A percentile compares a stretch with the other conserved stretches of the same genome.
Evolutionary conservation across 768 basidiomycete genomes (phyloP).

Genomic region (Termitomyces sp.): DNA sequence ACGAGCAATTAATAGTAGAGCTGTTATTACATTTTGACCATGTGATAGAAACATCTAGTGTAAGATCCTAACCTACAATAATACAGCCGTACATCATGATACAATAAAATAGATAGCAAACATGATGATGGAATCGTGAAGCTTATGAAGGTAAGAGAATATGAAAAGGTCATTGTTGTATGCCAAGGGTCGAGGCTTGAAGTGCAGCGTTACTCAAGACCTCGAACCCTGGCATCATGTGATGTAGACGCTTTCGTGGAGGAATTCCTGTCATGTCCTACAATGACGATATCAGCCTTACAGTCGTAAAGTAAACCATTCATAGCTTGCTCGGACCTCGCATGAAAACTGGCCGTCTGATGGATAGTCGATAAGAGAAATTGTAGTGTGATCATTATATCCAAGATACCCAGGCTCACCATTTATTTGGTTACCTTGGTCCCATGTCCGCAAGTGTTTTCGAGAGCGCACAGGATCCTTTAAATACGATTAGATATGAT

Average conservation of each 20-base stretch:
- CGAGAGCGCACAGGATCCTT: conserved; percentile 41
- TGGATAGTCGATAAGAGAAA: conserved; percentile 3
- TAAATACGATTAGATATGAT: conserved; percentile 3
- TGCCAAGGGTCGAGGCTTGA: conserved; percentile 52
- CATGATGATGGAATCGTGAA: background rate
- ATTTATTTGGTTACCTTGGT: conserved; percentile 43
- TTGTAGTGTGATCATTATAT: background rate
- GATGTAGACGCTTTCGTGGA: conserved; percentile 63
- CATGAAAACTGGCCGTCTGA: conserved; percentile 41
- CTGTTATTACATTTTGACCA: conserved; percentile 11
- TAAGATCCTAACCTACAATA: background rate
- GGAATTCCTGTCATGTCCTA: conserved; percentile 52
- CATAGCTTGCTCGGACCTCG: conserved; percentile 35
- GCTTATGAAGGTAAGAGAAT: background rate
- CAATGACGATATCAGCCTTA: conserved; percentile 18
- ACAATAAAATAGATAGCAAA: conserved; percentile 11
- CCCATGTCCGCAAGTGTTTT: conserved; percentile 65
- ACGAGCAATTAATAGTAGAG: background rate
- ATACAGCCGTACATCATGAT: conserved; percentile 5
- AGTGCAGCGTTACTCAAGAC: conserved; percentile 49
- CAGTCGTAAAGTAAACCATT: conserved; percentile 9
- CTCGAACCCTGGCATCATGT: conserved; percentile 59
- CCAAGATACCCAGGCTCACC: conserved; percentile 28
- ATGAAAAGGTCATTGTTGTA: conserved; percentile 41
- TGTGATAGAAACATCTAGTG: conserved; percentile 5